Evolutionary conservation across 164 flowering plant species (phyloP).

Genomic region (Vitis cinerea): DNA sequence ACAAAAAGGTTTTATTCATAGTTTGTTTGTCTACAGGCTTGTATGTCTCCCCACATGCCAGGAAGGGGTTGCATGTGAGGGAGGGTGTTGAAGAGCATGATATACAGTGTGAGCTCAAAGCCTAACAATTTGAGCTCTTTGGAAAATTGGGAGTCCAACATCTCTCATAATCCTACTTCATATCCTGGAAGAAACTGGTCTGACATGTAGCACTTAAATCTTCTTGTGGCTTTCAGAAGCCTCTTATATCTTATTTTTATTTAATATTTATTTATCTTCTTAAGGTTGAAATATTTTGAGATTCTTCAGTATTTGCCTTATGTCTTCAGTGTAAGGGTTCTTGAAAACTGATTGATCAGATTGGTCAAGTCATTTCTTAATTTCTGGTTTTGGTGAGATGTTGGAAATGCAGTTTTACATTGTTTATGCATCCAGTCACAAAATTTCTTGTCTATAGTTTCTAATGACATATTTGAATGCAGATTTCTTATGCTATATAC

Average conservation of each 20-base stretch:
- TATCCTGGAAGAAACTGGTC: no score
- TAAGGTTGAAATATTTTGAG: background rate
- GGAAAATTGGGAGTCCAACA: no score
- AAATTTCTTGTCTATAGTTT: background rate
- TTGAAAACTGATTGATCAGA: background rate
- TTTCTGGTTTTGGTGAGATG: background rate
- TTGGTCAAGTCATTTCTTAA: background rate
- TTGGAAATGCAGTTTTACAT: background rate
- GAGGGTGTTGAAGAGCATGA: no score
- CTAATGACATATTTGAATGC: background rate
- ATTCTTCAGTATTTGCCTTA: background rate
- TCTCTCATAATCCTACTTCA: no score
- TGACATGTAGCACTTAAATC: no score
- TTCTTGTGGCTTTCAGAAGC: background rate
- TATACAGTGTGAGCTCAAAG: no score
- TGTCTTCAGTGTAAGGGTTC: background rate
- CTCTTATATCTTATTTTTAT: background rate
- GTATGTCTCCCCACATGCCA: no score
- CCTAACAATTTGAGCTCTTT: no score
- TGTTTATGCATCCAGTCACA: background rate
- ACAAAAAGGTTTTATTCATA: no score
- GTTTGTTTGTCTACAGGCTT: no score
- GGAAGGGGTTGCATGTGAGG: no score
- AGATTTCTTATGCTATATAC: background rate
- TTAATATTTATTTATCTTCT: background rate